Evolutionary conservation across 2,329 filamentous ascomycete genomes (phyloP).

Genomic region (Cladosporium sp.): DNA sequence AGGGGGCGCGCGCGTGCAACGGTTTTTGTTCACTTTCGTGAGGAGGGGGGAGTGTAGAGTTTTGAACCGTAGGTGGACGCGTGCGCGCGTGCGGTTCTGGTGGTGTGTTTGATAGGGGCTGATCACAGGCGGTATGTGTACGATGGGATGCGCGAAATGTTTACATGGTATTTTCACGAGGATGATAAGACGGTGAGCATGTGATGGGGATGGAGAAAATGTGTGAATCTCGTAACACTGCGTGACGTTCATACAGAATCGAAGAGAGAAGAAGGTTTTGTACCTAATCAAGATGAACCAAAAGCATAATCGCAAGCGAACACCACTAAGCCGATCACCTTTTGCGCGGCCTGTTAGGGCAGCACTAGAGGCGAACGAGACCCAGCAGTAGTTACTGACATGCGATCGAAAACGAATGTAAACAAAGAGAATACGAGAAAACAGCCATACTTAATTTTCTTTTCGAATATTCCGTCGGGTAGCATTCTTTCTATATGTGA

Average conservation of each 20-base stretch:
- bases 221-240: not conserved
- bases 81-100: no score
- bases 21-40: no score
- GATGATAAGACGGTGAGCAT: no score
- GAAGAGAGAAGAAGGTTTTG: not conserved
- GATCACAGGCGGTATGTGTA: no score
- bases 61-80: no score
- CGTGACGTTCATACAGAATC: not conserved
- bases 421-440: not conserved
- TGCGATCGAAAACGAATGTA: no score
- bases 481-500: not conserved
- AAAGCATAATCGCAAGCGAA: not conserved
- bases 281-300: not conserved
- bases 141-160: not conserved
- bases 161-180: not conserved
- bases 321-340: not conserved
- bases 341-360: no score
- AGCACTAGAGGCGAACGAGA: no score
- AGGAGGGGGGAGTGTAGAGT: no score
- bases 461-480: not conserved
- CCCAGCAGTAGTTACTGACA: no score
- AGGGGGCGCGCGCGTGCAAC: no score
- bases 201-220: not conserved
- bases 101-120: no score
- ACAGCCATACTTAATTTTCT: not conserved